Evolutionary conservation across 1,139 yeast species (phyloP), one percentile per base, ranked within the genome.

Genomic region (Sugiyamaella xylanicola): DNA sequence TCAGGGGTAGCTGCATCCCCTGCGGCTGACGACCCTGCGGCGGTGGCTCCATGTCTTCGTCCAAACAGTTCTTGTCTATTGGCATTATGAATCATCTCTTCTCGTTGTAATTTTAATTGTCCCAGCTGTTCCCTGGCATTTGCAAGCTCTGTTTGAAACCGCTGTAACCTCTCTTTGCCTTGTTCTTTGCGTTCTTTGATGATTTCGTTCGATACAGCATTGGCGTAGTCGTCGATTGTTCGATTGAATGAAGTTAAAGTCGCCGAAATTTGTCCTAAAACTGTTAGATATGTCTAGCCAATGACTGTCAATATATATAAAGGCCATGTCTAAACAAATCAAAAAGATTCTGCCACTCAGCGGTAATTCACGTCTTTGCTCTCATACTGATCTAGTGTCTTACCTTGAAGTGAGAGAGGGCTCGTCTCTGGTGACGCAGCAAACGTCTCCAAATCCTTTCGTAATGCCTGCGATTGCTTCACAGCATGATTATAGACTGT

Each of bases 401-500:
- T 61, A 42, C 85, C 89, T 68, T 86, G 92, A 16, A 89, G 71
- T 1, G 96, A 84, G 56, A 87, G 74, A 11, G 95, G 95, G 1
- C 93, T 81, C 4, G 83, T 78, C 25, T 83, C 77, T 11, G 89
- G 79, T 59, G 86, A 82, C 57, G 78, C 75, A 61, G 89, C 93
- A 63, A 92, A 86, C 56, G 77, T 72, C 17, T 81, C 77, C 52
- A 92, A 72, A 65, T 91, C 97, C 61, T 81, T 81, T 59, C 84
- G 81, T 55, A 92, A 73, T 41, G 85, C 78, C 65, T 84, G 89
- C 41, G 91, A 83, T 72, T 91, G 97, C 70, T 89, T 90, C 58
- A 87, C 78, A 8, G 96, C 97, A 71, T 89, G 96, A 72, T 89
- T 92, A 72, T 87, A 90, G 53, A 91, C 76, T 27, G 96, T 84